phyloP scores from a whole-genome alignment of 2,329 filamentous ascomycete species.

The Paecilomyces sp. region DNA sequence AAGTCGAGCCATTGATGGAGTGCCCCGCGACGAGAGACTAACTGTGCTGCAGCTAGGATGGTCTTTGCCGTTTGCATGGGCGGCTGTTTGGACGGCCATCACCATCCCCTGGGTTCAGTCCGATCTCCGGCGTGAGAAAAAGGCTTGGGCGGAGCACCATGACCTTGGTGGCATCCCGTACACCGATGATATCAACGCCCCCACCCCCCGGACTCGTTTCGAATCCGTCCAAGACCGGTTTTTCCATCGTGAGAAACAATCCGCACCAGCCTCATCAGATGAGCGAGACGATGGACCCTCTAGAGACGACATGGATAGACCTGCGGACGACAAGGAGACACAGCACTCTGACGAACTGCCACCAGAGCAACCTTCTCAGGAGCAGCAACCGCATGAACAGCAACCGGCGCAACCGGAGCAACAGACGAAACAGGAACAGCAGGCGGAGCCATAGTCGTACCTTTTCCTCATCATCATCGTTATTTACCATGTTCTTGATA shows the following conservation, averaged over 20 bases:
- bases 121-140: constrained; percentile 38
- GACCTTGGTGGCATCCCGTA: constrained; percentile 25
- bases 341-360: not conserved
- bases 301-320: not conserved
- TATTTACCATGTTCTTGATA: too few species aligned
- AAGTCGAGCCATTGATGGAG: constrained; percentile 8
- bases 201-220: constrained; percentile 29
- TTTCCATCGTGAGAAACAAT: not conserved
- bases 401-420: not conserved
- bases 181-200: constrained; percentile 29
- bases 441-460: too few species aligned
- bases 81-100: constrained; percentile 36
- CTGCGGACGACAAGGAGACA: not conserved
- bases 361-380: not conserved
- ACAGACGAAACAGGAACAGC: not conserved
- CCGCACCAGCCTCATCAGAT: not conserved
- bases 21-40: not conserved
- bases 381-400: not conserved
- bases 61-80: constrained; percentile 37
- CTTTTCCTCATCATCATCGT: too few species aligned
- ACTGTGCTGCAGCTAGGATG: constrained; percentile 29
- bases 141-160: constrained; percentile 31
- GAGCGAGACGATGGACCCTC: not conserved
- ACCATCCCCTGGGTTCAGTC: constrained; percentile 41
- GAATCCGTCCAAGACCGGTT: constrained; percentile 26